Percentiles rank a stretch among this genome's conserved stretches.
phyloP scores from a whole-genome alignment of 2,329 filamentous ascomycete genomes.

The Verruconis gallopava region DNA sequence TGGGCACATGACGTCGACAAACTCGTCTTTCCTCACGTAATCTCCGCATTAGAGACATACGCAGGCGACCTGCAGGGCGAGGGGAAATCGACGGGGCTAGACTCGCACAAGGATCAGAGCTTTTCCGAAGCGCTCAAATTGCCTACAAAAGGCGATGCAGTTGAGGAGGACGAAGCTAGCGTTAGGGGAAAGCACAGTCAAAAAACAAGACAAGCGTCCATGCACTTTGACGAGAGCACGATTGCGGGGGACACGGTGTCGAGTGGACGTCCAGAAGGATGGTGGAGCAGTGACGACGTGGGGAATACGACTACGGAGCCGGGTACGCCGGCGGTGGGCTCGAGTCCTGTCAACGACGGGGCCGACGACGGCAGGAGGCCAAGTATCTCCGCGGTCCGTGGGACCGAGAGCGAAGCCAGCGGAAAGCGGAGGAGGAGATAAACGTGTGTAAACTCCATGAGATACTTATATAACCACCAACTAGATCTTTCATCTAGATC shows the following conservation, averaged over 20 bases:
- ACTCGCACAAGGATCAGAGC: not conserved
- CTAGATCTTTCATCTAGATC: too few species aligned
- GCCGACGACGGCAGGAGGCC: too few species aligned
- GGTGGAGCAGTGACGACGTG: conserved; percentile 8
- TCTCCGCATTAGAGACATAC: conserved; percentile 69
- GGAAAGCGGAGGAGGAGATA: too few species aligned
- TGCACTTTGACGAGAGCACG: not conserved
- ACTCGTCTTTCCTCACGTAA: conserved; percentile 82
- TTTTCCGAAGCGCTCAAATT: conserved; percentile 1
- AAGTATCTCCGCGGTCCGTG: too few species aligned
- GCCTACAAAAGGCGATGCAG: not conserved
- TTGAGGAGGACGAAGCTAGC: not conserved
- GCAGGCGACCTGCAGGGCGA: conserved; percentile 14
- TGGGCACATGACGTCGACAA: conserved; percentile 79
- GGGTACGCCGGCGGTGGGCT: not conserved
- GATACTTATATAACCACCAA: too few species aligned
- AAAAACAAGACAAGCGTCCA: conserved; percentile 1
- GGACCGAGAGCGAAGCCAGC: too few species aligned
- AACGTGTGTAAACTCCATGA: too few species aligned
- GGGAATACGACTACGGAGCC: conserved; percentile 8
- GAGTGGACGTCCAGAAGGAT: conserved; percentile 8
- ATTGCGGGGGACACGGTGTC: not conserved
- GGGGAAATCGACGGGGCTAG: not conserved
- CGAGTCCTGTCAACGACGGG: too few species aligned
- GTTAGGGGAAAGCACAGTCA: conserved; percentile 6